phyloP scores from a whole-genome alignment of 1,139 yeast genomes.

The Protomyces inouyei region DNA sequence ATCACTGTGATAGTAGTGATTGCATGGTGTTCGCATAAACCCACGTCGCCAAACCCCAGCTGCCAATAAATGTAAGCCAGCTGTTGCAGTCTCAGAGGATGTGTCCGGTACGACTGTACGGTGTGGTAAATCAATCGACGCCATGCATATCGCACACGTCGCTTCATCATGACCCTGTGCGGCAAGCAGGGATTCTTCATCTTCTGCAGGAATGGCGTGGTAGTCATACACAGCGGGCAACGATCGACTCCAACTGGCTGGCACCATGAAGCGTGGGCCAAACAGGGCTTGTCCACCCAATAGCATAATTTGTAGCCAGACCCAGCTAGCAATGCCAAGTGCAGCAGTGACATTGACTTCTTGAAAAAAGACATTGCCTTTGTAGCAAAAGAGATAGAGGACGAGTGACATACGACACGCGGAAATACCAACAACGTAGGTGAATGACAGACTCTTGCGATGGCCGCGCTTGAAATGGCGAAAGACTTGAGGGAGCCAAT shows the following conservation, averaged over 20 bases:
- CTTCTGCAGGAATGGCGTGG: constrained; percentile 52
- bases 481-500: constrained; percentile 87
- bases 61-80: neutral
- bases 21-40: constrained; percentile 90
- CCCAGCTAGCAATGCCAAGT: constrained; percentile 51
- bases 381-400: constrained; percentile 52
- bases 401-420: constrained; percentile 61
- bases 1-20: constrained; percentile 79
- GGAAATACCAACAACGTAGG: constrained; percentile 64
- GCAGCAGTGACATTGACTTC: constrained; percentile 51
- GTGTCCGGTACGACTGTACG: neutral
- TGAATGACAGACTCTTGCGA: constrained; percentile 62
- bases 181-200: neutral
- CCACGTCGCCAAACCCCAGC: constrained; percentile 24
- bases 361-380: constrained; percentile 50
- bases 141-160: constrained; percentile 92
- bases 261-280: constrained; percentile 82
- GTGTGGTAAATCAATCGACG: constrained; percentile 59
- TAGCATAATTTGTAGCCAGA: constrained; percentile 51
- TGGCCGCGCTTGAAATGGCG: constrained; percentile 72
- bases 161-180: constrained; percentile 37
- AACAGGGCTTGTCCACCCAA: constrained; percentile 58
- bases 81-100: constrained; percentile 38
- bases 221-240: constrained; percentile 78
- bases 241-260: constrained; percentile 48